A percentile compares a stretch with the other conserved stretches of the same genome.
phyloP scores from a whole-genome alignment of 441 rosid species.

The Raphanus hybrid region DNA sequence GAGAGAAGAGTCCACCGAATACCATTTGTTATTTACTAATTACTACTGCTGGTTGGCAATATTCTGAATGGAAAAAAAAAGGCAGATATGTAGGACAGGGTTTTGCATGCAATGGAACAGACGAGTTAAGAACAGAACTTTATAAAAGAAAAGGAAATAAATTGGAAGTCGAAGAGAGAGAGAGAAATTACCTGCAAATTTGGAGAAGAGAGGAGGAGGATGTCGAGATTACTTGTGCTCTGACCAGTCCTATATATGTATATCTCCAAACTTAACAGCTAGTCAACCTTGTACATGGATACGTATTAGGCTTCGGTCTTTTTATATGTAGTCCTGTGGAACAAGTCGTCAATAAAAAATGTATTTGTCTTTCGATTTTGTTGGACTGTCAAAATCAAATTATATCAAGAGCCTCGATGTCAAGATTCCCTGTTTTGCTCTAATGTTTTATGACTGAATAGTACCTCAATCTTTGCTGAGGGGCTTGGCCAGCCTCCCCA shows the following conservation, averaged over 20 bases:
- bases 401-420: no score
- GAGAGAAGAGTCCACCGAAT: constrained; percentile 8
- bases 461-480: no score
- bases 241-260: not conserved
- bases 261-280: not conserved
- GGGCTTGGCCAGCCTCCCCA: no score
- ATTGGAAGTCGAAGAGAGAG: no score
- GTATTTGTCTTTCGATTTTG: not conserved
- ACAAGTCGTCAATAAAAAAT: not conserved
- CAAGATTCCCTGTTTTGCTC: not conserved
- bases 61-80: not conserved
- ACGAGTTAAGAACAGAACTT: no score
- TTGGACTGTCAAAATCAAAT: constrained; percentile 16
- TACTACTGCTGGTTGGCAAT: no score
- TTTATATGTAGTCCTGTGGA: not conserved
- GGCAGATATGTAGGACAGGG: no score
- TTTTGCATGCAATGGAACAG: no score
- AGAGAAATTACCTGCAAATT: not conserved
- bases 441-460: not conserved
- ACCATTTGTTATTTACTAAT: not conserved
- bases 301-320: constrained; percentile 24
- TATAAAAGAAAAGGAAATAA: no score
- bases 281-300: not conserved
- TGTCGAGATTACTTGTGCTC: constrained; percentile 5
- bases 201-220: constrained; percentile 1